phyloP scores from a whole-genome alignment of 306 rosid genomes.

The Gynostemma pentaphyllum region DNA sequence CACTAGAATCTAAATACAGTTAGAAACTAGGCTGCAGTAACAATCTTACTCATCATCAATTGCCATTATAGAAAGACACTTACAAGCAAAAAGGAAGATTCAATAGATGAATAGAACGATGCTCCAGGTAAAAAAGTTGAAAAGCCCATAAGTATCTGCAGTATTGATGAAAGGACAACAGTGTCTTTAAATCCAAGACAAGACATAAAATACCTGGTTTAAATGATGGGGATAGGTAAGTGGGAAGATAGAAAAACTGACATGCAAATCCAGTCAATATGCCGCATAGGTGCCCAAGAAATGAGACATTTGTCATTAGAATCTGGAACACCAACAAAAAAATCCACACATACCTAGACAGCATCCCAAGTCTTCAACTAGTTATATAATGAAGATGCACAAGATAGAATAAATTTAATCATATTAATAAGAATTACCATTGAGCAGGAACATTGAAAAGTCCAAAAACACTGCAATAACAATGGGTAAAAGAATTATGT shows the following conservation, averaged over 20 bases:
- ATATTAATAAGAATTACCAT: constrained; percentile 37
- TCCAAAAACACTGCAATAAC: constrained; percentile 76
- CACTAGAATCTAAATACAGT: background rate
- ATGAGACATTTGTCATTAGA: constrained; percentile 83
- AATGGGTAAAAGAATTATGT: background rate
- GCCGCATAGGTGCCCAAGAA: constrained; percentile 97
- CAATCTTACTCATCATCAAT: background rate
- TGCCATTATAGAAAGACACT: constrained; percentile 30
- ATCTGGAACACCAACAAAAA: constrained; percentile 93
- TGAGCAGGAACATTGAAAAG: constrained; percentile 90
- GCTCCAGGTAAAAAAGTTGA: constrained; percentile 77
- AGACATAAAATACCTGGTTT: background rate
- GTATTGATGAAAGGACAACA: constrained; percentile 16
- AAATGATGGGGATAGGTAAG: constrained; percentile 8
- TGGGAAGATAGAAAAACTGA: constrained; percentile 24
- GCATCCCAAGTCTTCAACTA: constrained; percentile 12
- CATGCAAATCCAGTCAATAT: constrained; percentile 97
- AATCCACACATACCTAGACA: constrained; percentile 82
- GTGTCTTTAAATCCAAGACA: constrained; percentile 5
- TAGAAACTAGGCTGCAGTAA: no score
- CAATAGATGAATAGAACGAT: constrained; percentile 72
- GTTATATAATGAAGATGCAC: background rate
- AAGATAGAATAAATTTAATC: constrained; percentile 7
- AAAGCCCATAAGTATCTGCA: constrained; percentile 82
- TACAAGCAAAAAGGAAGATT: constrained; percentile 70